Evolutionary conservation across 768 basidiomycete genomes (phyloP).

Genomic region (Thelephora ganbajun): DNA sequence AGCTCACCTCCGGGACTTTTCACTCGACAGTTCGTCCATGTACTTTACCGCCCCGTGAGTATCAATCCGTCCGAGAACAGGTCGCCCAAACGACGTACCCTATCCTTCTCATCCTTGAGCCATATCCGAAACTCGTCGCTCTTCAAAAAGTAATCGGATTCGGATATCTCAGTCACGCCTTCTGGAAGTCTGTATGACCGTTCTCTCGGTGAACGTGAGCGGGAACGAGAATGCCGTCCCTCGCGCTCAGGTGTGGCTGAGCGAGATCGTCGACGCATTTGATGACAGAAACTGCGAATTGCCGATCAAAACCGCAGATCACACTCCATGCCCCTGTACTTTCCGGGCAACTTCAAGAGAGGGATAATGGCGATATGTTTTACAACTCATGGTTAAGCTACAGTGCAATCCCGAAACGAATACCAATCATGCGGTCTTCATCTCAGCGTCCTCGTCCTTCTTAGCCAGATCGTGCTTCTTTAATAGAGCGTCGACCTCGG

Average conservation of each 20-base stretch:
- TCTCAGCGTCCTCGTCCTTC: conserved; percentile 75
- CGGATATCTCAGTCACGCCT: conserved; percentile 49
- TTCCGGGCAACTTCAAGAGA: no score
- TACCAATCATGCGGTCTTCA: conserved; percentile 35
- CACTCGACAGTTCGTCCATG: conserved; percentile 74
- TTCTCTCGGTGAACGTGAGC: conserved; percentile 19
- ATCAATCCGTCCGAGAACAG: background rate
- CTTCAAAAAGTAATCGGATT: conserved; percentile 83
- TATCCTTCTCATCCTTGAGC: conserved; percentile 62
- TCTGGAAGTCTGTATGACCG: conserved; percentile 37
- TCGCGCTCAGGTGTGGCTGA: no score
- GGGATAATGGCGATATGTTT: no score
- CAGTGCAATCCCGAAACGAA: no score
- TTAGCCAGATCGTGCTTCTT: conserved; percentile 71
- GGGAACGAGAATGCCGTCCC: conserved; percentile 3
- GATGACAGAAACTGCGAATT: no score
- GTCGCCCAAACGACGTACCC: conserved; percentile 26
- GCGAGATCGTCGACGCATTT: no score
- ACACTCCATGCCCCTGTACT: no score
- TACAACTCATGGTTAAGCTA: no score
- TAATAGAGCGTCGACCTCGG: conserved; percentile 79
- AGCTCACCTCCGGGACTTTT: conserved; percentile 61
- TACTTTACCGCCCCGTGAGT: conserved; percentile 32
- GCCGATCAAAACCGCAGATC: no score
- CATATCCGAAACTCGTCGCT: conserved; percentile 77